Base-by-base conservation (phyloP, 805 yeast genomes). In the Candida endomychidarum region DNA sequence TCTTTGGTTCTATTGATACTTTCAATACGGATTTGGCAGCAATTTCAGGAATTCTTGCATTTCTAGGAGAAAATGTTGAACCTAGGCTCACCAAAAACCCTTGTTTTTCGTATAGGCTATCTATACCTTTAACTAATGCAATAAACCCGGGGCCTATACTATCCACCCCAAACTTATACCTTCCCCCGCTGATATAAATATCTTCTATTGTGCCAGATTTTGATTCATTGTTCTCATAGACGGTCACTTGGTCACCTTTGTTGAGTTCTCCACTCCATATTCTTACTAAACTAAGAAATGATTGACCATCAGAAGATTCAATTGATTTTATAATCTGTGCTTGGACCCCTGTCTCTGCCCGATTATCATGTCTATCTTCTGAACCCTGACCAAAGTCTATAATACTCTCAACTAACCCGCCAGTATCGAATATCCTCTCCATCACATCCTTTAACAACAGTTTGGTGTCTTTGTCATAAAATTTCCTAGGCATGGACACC, bases 1-100 rank as follows among this genome's bases (percentile, higher is more conserved):
- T 70, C 11, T 74, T 70, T 0, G 97, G 95, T 53, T 89, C 95
- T 14, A 91, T 75, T 0, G 95, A 89, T 3, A 91, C 76, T 52
- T 88, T 87, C 52, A 86, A 78, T 1, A 85, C 80, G 0, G 95
- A 79, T 34, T 70, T n/a, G n/a, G n/a, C n/a, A n/a, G n/a, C n/a
- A n/a, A n/a, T n/a, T n/a, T n/a, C n/a, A n/a, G n/a, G n/a, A n/a
- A n/a, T n/a, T n/a, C n/a, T n/a, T n/a, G n/a, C n/a, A n/a, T n/a
- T n/a, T n/a, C n/a, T n/a, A n/a, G n/a, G n/a, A n/a, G n/a, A n/a
- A n/a, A n/a, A n/a, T n/a, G n/a, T n/a, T n/a, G n/a, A n/a, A n/a
- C n/a, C n/a, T n/a, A n/a, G n/a, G n/a, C n/a, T n/a, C n/a, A n/a
- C n/a, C n/a, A 89, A 60, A 0, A 88, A 75, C 1, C 84, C 91